Percentiles rank a stretch among this genome's conserved stretches.
Evolutionary conservation across 2,329 filamentous ascomycete species (phyloP).

Genomic region (Chaetoscypha palmicola): DNA sequence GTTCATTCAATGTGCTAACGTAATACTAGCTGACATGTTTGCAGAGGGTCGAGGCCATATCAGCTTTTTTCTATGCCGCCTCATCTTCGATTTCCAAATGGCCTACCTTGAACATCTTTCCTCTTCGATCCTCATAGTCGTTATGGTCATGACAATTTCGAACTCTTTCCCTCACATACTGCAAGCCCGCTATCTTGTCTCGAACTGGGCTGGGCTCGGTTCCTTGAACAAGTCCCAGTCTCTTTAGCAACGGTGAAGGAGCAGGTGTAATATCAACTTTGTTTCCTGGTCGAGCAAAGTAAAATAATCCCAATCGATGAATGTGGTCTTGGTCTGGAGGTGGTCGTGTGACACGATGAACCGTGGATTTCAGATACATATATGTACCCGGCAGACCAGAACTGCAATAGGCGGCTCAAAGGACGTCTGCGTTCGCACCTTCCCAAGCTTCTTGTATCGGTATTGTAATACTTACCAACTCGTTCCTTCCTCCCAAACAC

Average conservation of each 20-base stretch:
- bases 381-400: slow-evolving; percentile 31
- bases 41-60: no score
- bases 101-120: slow-evolving; percentile 35
- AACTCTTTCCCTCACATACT: slow-evolving; percentile 37
- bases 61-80: slow-evolving; percentile 21
- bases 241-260: slow-evolving; percentile 32
- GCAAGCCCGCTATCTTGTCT: slow-evolving; percentile 32
- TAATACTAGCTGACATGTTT: no score
- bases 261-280: slow-evolving; percentile 24
- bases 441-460: no score
- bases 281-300: slow-evolving; percentile 34
- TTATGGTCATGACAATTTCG: slow-evolving; percentile 36
- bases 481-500: no score
- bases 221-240: slow-evolving; percentile 12
- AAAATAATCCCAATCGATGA: slow-evolving; percentile 41
- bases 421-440: no score
- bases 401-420: no score
- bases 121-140: slow-evolving; percentile 35
- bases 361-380: slow-evolving; percentile 38
- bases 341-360: slow-evolving; percentile 38
- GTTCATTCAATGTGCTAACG: no score
- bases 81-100: slow-evolving; percentile 37
- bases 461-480: no score
- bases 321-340: slow-evolving; percentile 38
- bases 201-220: slow-evolving; percentile 21